Conservation (phyloP, 2,329 filamentous ascomycete genomes). For the Talaromyces sp. region DNA sequence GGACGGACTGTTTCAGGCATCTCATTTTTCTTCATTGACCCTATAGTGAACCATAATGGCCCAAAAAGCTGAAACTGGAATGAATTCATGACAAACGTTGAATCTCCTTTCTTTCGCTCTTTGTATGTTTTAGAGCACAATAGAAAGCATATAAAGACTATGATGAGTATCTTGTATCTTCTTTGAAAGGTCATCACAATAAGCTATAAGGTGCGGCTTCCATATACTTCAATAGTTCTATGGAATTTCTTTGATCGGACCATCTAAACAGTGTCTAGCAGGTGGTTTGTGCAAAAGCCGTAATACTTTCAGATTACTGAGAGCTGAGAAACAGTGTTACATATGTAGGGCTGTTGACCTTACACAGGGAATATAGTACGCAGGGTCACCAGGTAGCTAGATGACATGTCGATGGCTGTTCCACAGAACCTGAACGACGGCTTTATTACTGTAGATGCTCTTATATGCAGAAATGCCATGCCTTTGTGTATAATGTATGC, state of each 20-base stretch:
- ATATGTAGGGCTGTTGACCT: not conserved
- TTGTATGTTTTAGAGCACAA: not conserved
- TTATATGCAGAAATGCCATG: not conserved
- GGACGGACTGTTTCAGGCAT: not conserved
- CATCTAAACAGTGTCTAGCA: not conserved
- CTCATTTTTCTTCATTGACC: constrained; percentile 1
- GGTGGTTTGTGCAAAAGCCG: not conserved
- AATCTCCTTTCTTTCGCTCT: not conserved
- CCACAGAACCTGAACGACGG: not conserved
- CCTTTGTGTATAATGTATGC: not conserved
- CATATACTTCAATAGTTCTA: not conserved
- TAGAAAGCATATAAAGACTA: not conserved
- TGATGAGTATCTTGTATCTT: not conserved
- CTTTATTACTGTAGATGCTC: not conserved
- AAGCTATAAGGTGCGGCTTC: not conserved
- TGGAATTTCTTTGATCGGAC: not conserved
- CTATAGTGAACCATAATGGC: not conserved
- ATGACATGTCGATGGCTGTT: not conserved
- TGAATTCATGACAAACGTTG: not conserved
- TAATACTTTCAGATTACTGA: not conserved
- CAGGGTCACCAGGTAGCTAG: not conserved
- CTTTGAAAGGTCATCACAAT: not conserved
- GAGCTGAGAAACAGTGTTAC: not conserved
- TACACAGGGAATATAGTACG: not conserved
- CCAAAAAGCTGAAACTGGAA: not conserved